Evolutionary conservation across 768 basidiomycete species (phyloP).

Genomic region (Boletus coccyginus): DNA sequence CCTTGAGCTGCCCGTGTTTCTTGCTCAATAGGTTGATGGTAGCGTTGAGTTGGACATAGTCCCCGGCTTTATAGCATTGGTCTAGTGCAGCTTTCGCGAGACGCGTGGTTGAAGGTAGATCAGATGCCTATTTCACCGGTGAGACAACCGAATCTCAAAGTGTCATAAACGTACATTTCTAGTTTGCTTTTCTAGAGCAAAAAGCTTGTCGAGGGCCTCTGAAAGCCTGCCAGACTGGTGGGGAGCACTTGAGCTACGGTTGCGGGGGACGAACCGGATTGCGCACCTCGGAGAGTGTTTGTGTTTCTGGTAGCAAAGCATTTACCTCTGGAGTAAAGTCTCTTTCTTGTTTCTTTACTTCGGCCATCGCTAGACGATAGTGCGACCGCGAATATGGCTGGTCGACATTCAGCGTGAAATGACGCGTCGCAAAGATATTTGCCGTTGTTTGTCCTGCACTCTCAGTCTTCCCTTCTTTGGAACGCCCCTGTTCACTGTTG

Average conservation of each 20-base stretch:
- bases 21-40: constrained; percentile 74
- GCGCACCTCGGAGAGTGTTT: constrained; percentile 67
- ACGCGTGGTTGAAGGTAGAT: constrained; percentile 86
- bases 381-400: constrained; percentile 41
- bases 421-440: constrained; percentile 67
- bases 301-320: constrained; percentile 65
- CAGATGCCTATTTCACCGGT: constrained; percentile 68
- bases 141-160: neutral
- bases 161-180: constrained; percentile 68
- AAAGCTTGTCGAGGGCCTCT: constrained; percentile 86
- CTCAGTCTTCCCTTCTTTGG: constrained; percentile 15
- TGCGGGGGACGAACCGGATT: neutral
- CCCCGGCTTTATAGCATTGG: constrained; percentile 67
- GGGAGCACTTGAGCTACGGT: constrained; percentile 5
- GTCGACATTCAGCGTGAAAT: constrained; percentile 30
- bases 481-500: constrained; percentile 18
- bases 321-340: constrained; percentile 87
- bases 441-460: constrained; percentile 31
- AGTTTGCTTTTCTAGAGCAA: constrained; percentile 90
- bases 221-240: constrained; percentile 75
- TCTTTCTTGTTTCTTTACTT: constrained; percentile 80
- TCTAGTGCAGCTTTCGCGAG: constrained; percentile 73
- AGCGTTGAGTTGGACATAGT: constrained; percentile 69
- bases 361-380: constrained; percentile 61
- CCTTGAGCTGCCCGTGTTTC: constrained; percentile 97